phyloP scores from a whole-genome alignment of 1,284 basidiomycete genomes.

The Apiotrichum brassicae region DNA sequence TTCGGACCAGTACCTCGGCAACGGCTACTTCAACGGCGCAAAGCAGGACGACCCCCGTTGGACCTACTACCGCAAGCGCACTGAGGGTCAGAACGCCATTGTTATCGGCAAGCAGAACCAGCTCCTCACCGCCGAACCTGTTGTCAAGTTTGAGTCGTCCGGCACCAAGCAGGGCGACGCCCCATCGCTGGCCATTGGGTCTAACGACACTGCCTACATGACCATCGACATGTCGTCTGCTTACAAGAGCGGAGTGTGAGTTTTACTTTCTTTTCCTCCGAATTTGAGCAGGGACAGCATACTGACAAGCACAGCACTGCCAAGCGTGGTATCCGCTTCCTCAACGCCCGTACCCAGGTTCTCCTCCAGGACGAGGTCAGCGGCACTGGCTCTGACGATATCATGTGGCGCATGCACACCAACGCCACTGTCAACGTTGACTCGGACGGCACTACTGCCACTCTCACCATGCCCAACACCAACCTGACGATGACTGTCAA shows the following conservation, averaged over 20 bases:
- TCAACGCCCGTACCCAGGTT: conserved; percentile 86
- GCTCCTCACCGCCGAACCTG: conserved; percentile 63
- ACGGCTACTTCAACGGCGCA: conserved; percentile 66
- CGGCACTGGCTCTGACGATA: conserved; percentile 47
- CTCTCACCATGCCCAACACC: conserved; percentile 61
- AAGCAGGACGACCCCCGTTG: conserved; percentile 70
- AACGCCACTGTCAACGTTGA: conserved; percentile 51
- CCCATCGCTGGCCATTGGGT: conserved; percentile 53
- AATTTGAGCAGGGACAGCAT: no score
- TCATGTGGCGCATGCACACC: conserved; percentile 95
- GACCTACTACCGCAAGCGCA: conserved; percentile 92
- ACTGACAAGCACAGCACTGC: conserved; percentile 41
- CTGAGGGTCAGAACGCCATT: conserved; percentile 95
- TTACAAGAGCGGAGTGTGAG: conserved; percentile 51
- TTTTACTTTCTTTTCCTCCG: no score
- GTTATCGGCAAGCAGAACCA: conserved; percentile 75
- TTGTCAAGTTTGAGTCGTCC: conserved; percentile 54
- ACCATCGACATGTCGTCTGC: conserved; percentile 70
- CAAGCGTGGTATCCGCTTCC: conserved; percentile 75
- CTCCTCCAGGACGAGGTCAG: conserved; percentile 82
- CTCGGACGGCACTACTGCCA: conserved; percentile 52
- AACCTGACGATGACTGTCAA: conserved; percentile 53
- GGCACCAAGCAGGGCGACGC: conserved; percentile 72
- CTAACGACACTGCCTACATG: conserved; percentile 75
- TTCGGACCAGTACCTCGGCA: conserved; percentile 71